Base-by-base conservation (phyloP, 2,329 filamentous ascomycete genomes). In the Aspergillus clavatus region DNA sequence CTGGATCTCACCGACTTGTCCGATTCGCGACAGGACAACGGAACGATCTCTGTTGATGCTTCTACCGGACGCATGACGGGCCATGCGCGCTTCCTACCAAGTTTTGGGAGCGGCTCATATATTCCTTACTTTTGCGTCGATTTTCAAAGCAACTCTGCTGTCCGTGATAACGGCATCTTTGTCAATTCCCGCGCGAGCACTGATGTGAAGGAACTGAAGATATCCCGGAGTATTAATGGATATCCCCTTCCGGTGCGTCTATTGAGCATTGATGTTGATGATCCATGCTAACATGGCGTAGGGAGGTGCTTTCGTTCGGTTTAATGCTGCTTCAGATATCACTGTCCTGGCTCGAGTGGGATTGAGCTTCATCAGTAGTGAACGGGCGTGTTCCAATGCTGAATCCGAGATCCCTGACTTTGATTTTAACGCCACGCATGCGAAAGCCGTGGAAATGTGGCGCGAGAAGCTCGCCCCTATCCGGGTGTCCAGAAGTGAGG, bases 351-450 rank as follows among this genome's bases (percentile, higher is more conserved):
- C 77, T n/a, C 76, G 85, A 27, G 80, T 86, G 6, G 84, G 83
- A 0, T 65, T 86, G 7, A 87, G 83, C 54, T 84, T 86, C 63
- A 81, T 88, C 58, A 84, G 81, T 59, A 67, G 70, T 2, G 72
- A 76, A 1, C 77, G 83, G 61, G 85, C 85, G 1, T 89, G 86
- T 54, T 62, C 71, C 1, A 84, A 82, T 58, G 84, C 82, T 0
- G 82, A 87, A 60, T 64, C 58, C 0, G 85, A 89, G 57, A 83
- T 88, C 2, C 79, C 83, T 0, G 66, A 75, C 11, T 85, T 80
- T 41, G 75, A 84, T 55, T 86, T 88, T 48, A 68, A 79, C 0
- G 59, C 59, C 3, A 73, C 79, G 1, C 71, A 70, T 3, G 57
- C 62, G 1, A 70, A 72, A 7, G 83, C 83, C 0, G 70, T 77